Percentiles rank a stretch among this genome's conserved stretches.
Conservation (phyloP, 1,284 basidiomycete genomes). For the Ceratobasidium sp. region DNA sequence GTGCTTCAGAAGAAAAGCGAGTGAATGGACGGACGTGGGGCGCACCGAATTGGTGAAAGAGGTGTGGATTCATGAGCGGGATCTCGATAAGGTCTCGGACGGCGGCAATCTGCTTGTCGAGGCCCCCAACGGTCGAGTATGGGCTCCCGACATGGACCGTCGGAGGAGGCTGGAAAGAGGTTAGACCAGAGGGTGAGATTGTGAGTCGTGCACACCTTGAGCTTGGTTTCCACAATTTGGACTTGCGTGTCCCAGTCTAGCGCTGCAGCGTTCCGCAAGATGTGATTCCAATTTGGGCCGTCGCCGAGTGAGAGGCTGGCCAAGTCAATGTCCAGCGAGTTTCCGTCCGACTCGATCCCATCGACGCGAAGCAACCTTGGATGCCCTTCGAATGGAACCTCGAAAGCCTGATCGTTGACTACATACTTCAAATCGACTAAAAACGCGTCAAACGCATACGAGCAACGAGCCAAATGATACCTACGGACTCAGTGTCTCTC, state of each 20-base stretch:
- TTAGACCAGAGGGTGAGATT: conserved; percentile 42
- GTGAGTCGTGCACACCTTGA: conserved; percentile 35
- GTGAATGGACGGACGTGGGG: neutral
- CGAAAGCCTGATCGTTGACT: conserved; percentile 64
- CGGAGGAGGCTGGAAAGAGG: conserved; percentile 15
- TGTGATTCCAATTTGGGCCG: conserved; percentile 59
- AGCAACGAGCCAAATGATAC: conserved; percentile 43
- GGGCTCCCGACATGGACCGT: conserved; percentile 44
- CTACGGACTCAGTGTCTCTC: conserved; percentile 64
- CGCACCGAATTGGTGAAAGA: conserved; percentile 86
- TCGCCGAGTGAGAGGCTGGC: conserved; percentile 57
- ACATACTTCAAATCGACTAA: conserved; percentile 78
- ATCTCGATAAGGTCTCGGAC: conserved; percentile 95
- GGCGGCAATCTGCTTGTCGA: conserved; percentile 85
- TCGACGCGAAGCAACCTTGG: conserved; percentile 62
- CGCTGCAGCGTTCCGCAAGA: conserved; percentile 19
- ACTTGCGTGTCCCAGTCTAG: conserved; percentile 69
- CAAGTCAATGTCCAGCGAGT: conserved; percentile 48
- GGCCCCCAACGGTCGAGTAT: conserved; percentile 81
- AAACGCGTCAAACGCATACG: conserved; percentile 39
- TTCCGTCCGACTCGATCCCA: conserved; percentile 49
- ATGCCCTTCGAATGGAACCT: conserved; percentile 68
- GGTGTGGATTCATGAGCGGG: conserved; percentile 86
- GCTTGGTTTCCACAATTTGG: conserved; percentile 50
- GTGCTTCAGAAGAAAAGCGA: neutral